phyloP scores from a whole-genome alignment of 352 stramenopile species.

The Plasmopara viticola region DNA sequence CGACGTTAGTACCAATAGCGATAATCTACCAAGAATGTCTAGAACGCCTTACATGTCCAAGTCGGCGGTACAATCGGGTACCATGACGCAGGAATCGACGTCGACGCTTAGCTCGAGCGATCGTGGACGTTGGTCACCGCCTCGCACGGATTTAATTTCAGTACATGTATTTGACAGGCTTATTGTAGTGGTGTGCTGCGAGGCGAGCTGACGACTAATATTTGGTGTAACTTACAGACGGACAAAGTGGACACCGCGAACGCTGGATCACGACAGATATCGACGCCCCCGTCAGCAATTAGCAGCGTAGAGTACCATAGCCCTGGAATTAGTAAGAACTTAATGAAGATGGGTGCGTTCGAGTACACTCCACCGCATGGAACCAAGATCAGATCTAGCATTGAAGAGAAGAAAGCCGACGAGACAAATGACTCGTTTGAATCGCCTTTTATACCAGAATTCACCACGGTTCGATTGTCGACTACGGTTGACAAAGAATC shows the following conservation, averaged over 20 bases:
- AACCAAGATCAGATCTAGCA: constrained; percentile 16
- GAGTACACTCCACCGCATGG: constrained; percentile 56
- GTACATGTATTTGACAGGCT: constrained; percentile 16
- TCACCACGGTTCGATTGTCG: constrained; percentile 42
- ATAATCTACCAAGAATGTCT: constrained; percentile 54
- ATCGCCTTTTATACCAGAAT: constrained; percentile 46
- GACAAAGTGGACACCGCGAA: constrained; percentile 14
- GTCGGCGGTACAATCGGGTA: constrained; percentile 18
- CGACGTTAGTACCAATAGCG: constrained; percentile 54
- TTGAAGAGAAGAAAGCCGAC: constrained; percentile 20
- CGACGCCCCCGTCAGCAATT: constrained; percentile 59
- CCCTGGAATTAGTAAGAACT: constrained; percentile 62
- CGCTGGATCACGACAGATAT: constrained; percentile 20
- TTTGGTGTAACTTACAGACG: constrained; percentile 4
- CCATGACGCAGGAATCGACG: constrained; percentile 30
- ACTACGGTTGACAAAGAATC: constrained; percentile 17
- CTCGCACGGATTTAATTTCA: constrained; percentile 40
- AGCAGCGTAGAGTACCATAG: constrained; percentile 66
- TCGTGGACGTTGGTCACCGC: constrained; percentile 46
- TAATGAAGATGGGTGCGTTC: constrained; percentile 79
- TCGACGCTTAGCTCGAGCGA: constrained; percentile 48
- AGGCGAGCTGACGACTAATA: not conserved
- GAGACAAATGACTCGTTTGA: constrained; percentile 27
- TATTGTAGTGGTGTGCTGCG: not conserved
- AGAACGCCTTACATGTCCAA: constrained; percentile 60